These are phyloP conservation scores for Alternaria triticimaculans DNA, from an alignment of 2,329 filamentous ascomycete species.

Conservation along the genomic window DNA sequence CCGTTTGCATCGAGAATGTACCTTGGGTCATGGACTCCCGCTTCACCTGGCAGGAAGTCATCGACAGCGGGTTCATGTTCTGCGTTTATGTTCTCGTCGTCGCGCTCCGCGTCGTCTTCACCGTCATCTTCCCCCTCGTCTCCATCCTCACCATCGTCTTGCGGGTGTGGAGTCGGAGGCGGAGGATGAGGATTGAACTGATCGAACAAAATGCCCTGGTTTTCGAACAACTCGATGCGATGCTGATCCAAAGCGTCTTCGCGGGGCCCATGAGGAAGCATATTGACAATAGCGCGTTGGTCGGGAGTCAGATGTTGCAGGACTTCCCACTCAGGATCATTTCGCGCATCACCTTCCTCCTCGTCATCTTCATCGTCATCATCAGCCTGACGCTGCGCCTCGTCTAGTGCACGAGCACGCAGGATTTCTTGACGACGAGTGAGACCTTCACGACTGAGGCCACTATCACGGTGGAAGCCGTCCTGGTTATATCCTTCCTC, in stretches of 20 bases:
- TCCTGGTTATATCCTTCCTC: constrained; percentile 42
- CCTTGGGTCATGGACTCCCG: neutral
- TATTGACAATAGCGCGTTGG: constrained; percentile 12
- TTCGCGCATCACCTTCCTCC: constrained; percentile 5
- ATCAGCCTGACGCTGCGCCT: constrained; percentile 13
- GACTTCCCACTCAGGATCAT: constrained; percentile 16
- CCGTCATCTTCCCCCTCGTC: neutral
- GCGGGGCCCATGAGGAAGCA: constrained; percentile 12
- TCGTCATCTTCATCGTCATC: neutral
- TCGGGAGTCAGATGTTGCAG: constrained; percentile 24
- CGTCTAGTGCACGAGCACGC: constrained; percentile 7
- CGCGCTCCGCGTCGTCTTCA: neutral
- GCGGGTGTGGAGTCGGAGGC: neutral
- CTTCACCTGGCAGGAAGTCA: neutral
- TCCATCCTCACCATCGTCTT: neutral
- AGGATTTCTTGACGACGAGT: constrained; percentile 24
- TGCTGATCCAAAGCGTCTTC: constrained; percentile 23
- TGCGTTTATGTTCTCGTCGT: neutral
- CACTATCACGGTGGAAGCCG: constrained; percentile 38
- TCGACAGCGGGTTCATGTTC: neutral
- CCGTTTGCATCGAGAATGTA: neutral
- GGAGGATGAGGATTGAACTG: neutral
- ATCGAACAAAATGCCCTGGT: constrained; percentile 18
- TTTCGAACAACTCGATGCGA: constrained; percentile 26
- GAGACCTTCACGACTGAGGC: constrained; percentile 32